Base-by-base conservation (phyloP, 2,329 filamentous ascomycete species). In the Myriosclerotinia duriaeana region DNA sequence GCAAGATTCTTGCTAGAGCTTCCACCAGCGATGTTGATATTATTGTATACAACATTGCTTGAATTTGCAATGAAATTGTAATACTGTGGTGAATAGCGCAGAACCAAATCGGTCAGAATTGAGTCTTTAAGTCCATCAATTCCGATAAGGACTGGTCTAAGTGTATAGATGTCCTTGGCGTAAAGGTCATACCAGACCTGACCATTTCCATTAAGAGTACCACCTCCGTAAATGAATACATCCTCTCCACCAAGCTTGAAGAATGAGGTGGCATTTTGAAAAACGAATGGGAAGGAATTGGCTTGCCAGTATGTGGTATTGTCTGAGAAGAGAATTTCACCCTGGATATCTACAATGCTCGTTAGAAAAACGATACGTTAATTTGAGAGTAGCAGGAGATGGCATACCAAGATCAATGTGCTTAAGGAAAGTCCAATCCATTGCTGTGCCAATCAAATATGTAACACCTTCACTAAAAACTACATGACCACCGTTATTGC, bases 261-360 rank as follows among this genome's bases (percentile, higher is more conserved):
- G 79, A 90, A 89, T 1, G 85, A 85, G 0, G 85, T 87, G 6
- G 84, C 83, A 69, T 89, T 89, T 72, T 91, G 89, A 77, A 85
- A 91, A 7, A 78, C 79, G 36, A 87, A 86, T 65, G 83, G 82
- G 80, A 90, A 90, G 53, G 82, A 80, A 72, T 89, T 82, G 11
- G 80, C 81, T 69, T 87, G 82, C 89, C 89, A 91, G 77, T 90
- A 91, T 70, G 85, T 82, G 1, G 87, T 87, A 73, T 91, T 86
- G 61, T 87, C 83, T 65, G 83, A 85, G 77, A 91, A 91, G 66
- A 83, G 79, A 26, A 90, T 81, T 30, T 81, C 82, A 30, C 85
- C 87, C 72, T 83, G 82, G 68, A 87, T 83, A 69, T 85, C 84
- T 84, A 66, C 30, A 65, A 40, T 2, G 36, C 17, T 34, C 9